Evolutionary conservation across 148 eudicot genomes (phyloP), one percentile per base, ranked within the genome.

Genomic region (Linanthus parryae): DNA sequence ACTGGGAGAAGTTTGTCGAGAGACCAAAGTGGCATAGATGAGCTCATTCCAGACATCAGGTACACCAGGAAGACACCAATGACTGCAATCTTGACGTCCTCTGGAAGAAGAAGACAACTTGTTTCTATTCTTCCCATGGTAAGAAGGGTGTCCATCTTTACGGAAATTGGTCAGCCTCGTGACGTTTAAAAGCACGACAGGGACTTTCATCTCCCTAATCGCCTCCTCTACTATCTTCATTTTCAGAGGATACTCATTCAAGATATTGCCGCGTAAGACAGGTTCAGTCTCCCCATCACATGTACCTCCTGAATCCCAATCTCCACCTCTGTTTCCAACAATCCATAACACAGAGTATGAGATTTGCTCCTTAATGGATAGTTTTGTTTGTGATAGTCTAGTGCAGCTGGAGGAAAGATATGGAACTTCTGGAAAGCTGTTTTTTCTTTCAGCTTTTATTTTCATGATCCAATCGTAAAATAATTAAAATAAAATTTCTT

Each of bases 41-140:
- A 92, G 77, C 67, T 92, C 96, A 53, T 92, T 92, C 98, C 98
- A 92, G 7, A 90, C 90, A 76, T 92, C 98, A 23, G 98, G 98
- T 37, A 92, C 88, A 21, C 98, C 98, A 0, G 98, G 98, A 57
- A 92, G 96, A 64, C 98, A 92, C 98, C 98, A 92, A 51, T 92
- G 98, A 65, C 98, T 92, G 66, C 98, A 92, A 57, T 92, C 98
- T 77, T 92, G 90, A 62, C 63, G 59, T n/a, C n/a, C n/a, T 65
- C 79, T 70, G 12, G 69, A 44, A 9, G 96, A 77, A 23, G 81
- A 82, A 21, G 34, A 12, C 2, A 33, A 27, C 64, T 69, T 79
- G 17, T 15, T 54, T 47, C 65, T 62, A 22, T 72, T 66, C 61
- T 77, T 91, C 8, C 98, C 85, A 25, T 83, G 87, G 9, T 84